Base-by-base conservation (phyloP, 2,329 filamentous ascomycete genomes). In the Colletotrichum godetiae region DNA sequence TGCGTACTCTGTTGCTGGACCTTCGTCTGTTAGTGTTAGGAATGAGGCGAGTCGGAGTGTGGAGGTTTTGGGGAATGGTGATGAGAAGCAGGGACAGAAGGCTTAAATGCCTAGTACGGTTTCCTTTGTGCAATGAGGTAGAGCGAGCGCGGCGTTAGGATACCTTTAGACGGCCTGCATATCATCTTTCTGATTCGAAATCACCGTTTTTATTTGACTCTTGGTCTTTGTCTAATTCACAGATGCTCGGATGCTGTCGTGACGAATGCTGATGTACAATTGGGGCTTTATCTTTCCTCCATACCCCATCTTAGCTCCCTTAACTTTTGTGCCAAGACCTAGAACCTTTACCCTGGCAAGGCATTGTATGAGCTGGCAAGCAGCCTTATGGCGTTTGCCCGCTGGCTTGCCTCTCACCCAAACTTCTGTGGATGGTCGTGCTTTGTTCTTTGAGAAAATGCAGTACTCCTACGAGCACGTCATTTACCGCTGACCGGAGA, bases 401-500 rank as follows among this genome's bases (percentile, higher is more conserved):
- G 15, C 7, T 37, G 8, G 33, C 27, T 15, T 15, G 49, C 49
- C 49, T n/a, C 53, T 15, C 19, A 12, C 7, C 19, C 42, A 49
- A 7, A 52, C 37, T 31, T 35, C n/a, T 15, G 24, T 31, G n/a
- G 12, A 61, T 31, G 37, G 46, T 33, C 24, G 5, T 56, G 5
- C 5, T 35, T 55, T 19, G 12, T 69, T 11, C 19, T 24, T 29
- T 5, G 13, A 37, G 24, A 63, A 11, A 22, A n/a, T 60, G 49
- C 31, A 31, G 19, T 42, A 19, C 10, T 52, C 13, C 33, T 49
- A 15, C 29, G 56, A 60, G 24, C 10, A 33, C 22, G 10, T 29
- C 11, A 8, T 67, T 82, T 82, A 91, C 80, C 88, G 86, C 85
- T 92, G 86, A 4, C 95, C 95, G 27, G 94, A 93, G 78, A 98